Evolutionary conservation across 75 land plant genomes (phyloP).

Genomic region (Larix kaempferi): DNA sequence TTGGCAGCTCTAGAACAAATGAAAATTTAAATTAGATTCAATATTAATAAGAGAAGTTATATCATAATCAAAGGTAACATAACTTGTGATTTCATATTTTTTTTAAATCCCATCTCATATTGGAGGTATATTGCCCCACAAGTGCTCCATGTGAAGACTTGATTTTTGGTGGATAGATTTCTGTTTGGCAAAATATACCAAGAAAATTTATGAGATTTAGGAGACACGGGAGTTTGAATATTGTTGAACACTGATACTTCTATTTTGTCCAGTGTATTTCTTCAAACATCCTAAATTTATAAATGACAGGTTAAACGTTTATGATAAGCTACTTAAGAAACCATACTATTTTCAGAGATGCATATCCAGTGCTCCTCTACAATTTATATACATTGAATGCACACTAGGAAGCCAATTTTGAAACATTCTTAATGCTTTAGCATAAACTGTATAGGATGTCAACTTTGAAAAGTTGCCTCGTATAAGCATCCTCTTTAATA

Average conservation of each 20-base stretch:
- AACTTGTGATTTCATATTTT: neutral
- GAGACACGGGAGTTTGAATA: neutral
- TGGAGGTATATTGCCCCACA: neutral
- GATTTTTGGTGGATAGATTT: neutral
- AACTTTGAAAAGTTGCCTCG: neutral
- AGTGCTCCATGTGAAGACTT: neutral
- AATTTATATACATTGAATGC: too few species aligned
- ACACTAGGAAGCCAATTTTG: too few species aligned
- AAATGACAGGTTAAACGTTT: neutral
- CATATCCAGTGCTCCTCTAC: neutral
- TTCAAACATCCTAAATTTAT: neutral
- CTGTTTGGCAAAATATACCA: neutral
- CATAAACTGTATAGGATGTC: neutral
- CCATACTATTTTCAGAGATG: neutral
- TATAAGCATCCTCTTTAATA: neutral
- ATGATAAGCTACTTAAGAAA: neutral
- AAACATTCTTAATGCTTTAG: neutral
- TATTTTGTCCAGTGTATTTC: neutral
- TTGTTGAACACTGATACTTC: neutral
- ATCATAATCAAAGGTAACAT: neutral
- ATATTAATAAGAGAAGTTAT: neutral
- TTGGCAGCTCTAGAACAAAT: neutral
- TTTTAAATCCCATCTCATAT: neutral
- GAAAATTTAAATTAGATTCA: neutral
- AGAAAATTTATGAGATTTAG: neutral